Conservation (phyloP, 225 moss, liverwort and hornwort genomes). For the Neckera pumila region DNA sequence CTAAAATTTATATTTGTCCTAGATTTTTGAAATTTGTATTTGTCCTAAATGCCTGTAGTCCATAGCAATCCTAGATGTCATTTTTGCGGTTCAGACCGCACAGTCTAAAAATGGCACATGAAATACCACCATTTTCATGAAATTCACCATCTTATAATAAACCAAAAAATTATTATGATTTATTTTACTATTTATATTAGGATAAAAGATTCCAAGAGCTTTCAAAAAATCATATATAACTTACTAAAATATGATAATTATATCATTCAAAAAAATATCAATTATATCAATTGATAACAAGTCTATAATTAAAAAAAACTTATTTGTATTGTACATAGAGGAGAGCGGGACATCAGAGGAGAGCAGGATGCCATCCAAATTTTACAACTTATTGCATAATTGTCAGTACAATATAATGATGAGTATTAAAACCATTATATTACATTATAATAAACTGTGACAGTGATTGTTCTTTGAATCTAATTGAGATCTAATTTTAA, state of each 20-base stretch:
- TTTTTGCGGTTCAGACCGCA: too few species aligned
- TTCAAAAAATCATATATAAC: background rate
- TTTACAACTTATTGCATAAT: background rate
- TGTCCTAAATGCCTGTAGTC: too few species aligned
- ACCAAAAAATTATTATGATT: too few species aligned
- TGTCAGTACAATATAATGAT: background rate
- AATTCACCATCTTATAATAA: too few species aligned
- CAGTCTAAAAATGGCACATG: too few species aligned
- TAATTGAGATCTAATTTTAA: background rate
- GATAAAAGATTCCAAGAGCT: background rate
- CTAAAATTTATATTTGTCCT: too few species aligned
- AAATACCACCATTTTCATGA: too few species aligned
- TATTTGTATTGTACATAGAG: background rate
- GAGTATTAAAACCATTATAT: background rate
- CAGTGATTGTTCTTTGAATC: background rate
- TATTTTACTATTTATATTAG: background rate
- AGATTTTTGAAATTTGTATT: too few species aligned
- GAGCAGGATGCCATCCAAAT: fast-evolving
- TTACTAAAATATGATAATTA: background rate
- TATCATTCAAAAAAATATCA: background rate
- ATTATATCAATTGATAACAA: background rate
- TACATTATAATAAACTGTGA: background rate
- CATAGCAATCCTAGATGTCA: too few species aligned
- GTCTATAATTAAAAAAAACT: background rate
- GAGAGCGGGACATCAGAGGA: background rate